Conservation (phyloP, 305 asterid species). For the Salvia sclarea region DNA sequence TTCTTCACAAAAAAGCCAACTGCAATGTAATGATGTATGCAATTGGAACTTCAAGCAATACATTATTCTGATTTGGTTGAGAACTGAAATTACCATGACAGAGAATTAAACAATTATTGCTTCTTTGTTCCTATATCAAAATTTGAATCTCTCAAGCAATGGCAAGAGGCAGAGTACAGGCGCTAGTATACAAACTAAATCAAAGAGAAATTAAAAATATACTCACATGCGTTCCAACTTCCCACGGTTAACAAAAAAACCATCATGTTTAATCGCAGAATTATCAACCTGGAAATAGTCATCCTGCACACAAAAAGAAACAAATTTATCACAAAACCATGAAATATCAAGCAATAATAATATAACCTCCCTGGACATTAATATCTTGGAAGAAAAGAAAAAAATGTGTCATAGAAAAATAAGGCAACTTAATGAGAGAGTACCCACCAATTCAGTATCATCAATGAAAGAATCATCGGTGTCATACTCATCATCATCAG, state of each 20-base stretch:
- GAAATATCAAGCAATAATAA: conserved; percentile 10
- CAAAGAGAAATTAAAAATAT: conserved; percentile 29
- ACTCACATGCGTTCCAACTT: conserved; percentile 82
- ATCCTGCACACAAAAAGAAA: conserved; percentile 60
- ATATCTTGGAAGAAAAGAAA: background rate
- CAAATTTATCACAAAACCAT: conserved; percentile 12
- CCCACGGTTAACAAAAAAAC: conserved; percentile 88
- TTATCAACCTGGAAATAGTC: conserved; percentile 91
- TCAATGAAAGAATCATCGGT: conserved; percentile 90
- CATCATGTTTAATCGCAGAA: conserved; percentile 79
- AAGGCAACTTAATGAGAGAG: conserved; percentile 5
- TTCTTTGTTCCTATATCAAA: background rate
- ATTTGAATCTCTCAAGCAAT: conserved; percentile 6
- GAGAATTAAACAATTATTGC: background rate
- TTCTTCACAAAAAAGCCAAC: conserved; percentile 12
- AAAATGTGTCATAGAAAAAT: background rate
- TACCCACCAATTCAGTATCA: conserved; percentile 82
- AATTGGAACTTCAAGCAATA: conserved; percentile 10
- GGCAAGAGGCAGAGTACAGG: conserved; percentile 20
- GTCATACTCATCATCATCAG: conserved; percentile 93
- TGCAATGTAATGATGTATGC: background rate
- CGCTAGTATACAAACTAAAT: conserved; percentile 15
- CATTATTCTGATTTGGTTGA: background rate
- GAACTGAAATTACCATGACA: background rate
- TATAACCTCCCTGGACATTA: background rate